A percentile compares a stretch with the other conserved stretches of the same genome.
phyloP scores from a whole-genome alignment of 1,139 yeast genomes.

The Geotrichum cucujoidarum region DNA sequence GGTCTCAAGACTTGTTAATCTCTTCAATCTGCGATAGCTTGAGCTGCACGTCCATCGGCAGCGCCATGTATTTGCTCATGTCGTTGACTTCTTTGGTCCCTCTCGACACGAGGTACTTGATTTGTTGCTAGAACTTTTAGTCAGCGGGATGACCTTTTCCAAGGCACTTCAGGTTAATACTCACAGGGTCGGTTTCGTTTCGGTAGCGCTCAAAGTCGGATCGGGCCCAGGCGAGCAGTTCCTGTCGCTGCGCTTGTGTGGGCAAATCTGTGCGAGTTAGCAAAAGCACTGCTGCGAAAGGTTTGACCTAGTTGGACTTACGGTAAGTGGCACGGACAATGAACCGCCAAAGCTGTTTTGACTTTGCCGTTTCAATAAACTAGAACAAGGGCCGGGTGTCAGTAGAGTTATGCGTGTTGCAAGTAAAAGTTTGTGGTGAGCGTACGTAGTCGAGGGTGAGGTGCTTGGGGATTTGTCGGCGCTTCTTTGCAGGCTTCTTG shows the following conservation, averaged over 20 bases:
- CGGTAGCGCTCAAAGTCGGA: slow-evolving; percentile 34
- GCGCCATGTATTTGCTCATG: slow-evolving; percentile 27
- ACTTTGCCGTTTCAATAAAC: slow-evolving; percentile 36
- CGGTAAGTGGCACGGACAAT: slow-evolving; percentile 35
- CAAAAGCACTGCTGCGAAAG: background rate
- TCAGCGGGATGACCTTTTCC: slow-evolving; percentile 3
- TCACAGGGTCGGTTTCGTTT: slow-evolving; percentile 30
- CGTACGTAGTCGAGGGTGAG: slow-evolving; percentile 27
- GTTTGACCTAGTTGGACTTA: slow-evolving; percentile 20
- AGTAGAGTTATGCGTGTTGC: background rate
- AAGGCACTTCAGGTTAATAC: slow-evolving; percentile 5
- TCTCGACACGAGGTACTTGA: slow-evolving; percentile 34
- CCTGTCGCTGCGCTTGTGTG: slow-evolving; percentile 26
- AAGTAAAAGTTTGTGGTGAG: slow-evolving; percentile 6
- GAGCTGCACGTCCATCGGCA: slow-evolving; percentile 15
- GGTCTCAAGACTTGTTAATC: no score
- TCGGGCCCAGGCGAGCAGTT: slow-evolving; percentile 37
- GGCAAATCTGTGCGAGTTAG: slow-evolving; percentile 18
- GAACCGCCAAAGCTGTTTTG: slow-evolving; percentile 35
- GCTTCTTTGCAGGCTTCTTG: background rate
- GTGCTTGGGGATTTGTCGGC: slow-evolving; percentile 4
- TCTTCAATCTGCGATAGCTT: background rate
- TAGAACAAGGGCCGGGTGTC: slow-evolving; percentile 15
- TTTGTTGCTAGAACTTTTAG: slow-evolving; percentile 24
- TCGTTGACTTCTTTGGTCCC: slow-evolving; percentile 36